Percentiles rank a stretch among this genome's conserved stretches.
Evolutionary conservation across 1,284 basidiomycete species (phyloP).

Genomic region (Malassezia arunalokei): DNA sequence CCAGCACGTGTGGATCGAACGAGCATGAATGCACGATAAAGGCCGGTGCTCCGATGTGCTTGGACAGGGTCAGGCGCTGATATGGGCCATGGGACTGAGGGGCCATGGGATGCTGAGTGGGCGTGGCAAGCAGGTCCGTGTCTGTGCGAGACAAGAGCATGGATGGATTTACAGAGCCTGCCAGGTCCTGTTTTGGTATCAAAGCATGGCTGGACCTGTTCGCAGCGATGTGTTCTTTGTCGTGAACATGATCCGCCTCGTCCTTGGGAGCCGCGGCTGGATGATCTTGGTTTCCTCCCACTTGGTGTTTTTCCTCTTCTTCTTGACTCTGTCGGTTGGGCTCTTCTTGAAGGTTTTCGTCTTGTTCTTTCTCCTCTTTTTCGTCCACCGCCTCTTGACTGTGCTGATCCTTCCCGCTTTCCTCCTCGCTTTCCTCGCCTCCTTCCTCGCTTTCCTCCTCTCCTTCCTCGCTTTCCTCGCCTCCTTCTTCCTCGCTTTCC

Average conservation of each 20-base stretch:
- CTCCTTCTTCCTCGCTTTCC: not conserved
- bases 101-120: too few species aligned
- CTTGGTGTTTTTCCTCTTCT: too few species aligned
- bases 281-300: not conserved
- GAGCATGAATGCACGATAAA: constrained; percentile 12
- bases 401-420: not conserved
- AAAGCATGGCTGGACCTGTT: too few species aligned
- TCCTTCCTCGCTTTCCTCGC: not conserved
- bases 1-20: not conserved
- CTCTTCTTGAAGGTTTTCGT: not conserved
- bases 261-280: not conserved
- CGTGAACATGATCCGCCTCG: not conserved
- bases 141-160: too few species aligned
- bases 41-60: not conserved
- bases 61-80: constrained; percentile 5
- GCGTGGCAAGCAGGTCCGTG: too few species aligned
- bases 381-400: not conserved
- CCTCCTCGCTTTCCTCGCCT: not conserved
- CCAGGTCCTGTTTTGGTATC: too few species aligned
- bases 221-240: not conserved
- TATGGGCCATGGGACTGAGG: constrained; percentile 7
- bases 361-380: not conserved
- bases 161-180: too few species aligned
- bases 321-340: not conserved
- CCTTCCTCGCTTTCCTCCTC: not conserved